Percentiles rank a stretch among this genome's conserved stretches.
Evolutionary conservation across 495 filamentous ascomycete species (phyloP).

Genomic region (Chaetomium fimeti): DNA sequence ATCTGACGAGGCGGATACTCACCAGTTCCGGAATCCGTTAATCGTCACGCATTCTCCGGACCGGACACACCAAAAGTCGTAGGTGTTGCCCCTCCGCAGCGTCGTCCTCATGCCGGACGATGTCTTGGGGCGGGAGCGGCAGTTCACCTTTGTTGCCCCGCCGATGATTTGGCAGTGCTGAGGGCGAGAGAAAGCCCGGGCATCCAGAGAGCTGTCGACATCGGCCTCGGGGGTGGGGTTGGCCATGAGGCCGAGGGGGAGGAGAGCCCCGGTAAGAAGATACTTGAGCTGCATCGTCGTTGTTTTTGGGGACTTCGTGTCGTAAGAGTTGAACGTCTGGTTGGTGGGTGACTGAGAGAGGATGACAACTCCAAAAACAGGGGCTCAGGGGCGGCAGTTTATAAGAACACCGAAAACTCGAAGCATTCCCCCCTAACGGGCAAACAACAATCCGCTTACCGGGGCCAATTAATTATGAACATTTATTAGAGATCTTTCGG

Average conservation of each 20-base stretch:
- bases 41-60: conserved; percentile 1
- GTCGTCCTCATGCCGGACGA: neutral
- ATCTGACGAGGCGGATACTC: neutral
- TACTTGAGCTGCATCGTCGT: conserved; percentile 9
- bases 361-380: too few species aligned
- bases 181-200: neutral
- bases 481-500: too few species aligned
- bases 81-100: neutral
- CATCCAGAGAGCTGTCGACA: neutral
- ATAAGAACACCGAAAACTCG: too few species aligned
- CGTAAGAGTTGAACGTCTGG: neutral
- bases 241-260: conserved; percentile 9
- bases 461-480: too few species aligned
- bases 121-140: neutral
- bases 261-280: conserved; percentile 5
- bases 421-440: too few species aligned
- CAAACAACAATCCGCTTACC: too few species aligned
- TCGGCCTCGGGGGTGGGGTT: conserved; percentile 3
- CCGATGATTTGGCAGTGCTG: conserved; percentile 6
- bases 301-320: too few species aligned
- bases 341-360: too few species aligned
- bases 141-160: conserved; percentile 2
- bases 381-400: too few species aligned
- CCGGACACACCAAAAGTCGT: conserved; percentile 10
- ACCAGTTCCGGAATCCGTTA: conserved; percentile 10